These are phyloP conservation scores for Avena atlantica DNA, from an alignment of 176 grass and related monocot species.

Conservation along the genomic window DNA sequence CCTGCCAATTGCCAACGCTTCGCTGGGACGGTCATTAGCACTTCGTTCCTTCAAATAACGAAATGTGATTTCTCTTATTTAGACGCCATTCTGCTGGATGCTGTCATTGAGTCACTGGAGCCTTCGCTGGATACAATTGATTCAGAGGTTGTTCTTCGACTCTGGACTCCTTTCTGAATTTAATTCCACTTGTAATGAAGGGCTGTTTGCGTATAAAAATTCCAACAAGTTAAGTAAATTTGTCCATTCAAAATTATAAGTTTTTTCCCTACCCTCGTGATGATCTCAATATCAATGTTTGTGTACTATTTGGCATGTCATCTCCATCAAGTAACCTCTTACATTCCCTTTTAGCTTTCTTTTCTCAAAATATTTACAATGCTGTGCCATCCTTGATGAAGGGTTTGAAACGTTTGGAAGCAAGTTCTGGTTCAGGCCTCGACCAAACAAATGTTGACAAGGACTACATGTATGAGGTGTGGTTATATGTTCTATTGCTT, in stretches of 20 bases:
- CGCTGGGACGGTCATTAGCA: slow-evolving; percentile 2
- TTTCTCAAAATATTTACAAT: slow-evolving; percentile 34
- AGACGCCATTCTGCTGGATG: slow-evolving; percentile 69
- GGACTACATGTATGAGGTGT: slow-evolving; percentile 62
- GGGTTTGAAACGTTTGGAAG: slow-evolving; percentile 41
- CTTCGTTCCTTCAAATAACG: not conserved
- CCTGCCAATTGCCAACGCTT: slow-evolving; percentile 6
- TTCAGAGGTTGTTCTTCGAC: slow-evolving; percentile 54
- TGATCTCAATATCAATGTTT: not conserved
- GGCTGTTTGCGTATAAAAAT: not conserved
- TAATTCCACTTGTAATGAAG: not conserved
- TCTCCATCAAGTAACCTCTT: slow-evolving; percentile 6
- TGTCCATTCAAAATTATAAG: not conserved
- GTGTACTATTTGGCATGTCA: slow-evolving; percentile 26
- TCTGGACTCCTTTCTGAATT: not conserved
- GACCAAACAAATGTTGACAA: slow-evolving; percentile 28
- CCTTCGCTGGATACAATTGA: slow-evolving; percentile 52
- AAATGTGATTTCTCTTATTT: slow-evolving; percentile 14
- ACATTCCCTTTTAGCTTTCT: not conserved
- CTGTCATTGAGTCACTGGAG: slow-evolving; percentile 58
- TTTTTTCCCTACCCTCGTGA: not conserved
- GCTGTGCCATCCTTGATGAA: slow-evolving; percentile 26
- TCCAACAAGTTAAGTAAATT: not conserved
- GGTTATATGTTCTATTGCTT: not conserved
- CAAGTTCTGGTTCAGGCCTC: slow-evolving; percentile 35